Conservation (phyloP, 345 rosid species). For the Streptanthus diversifolius region DNA sequence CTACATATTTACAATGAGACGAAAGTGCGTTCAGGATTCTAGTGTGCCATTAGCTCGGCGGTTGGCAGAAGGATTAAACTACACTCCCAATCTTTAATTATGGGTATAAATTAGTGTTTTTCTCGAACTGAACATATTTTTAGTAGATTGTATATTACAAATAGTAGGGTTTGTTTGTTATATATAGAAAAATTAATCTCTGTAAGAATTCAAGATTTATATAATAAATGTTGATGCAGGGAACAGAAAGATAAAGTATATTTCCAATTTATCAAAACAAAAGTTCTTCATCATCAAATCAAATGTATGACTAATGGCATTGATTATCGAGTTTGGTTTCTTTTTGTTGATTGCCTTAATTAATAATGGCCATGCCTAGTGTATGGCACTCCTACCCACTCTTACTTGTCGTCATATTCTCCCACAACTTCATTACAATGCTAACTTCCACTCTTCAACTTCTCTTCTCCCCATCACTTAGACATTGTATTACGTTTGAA, state of each 20-base stretch:
- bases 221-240: not conserved
- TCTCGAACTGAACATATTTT: not conserved
- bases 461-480: constrained; percentile 2
- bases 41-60: constrained; percentile 9
- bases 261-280: not conserved
- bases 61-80: not conserved
- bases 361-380: not conserved
- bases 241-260: not conserved
- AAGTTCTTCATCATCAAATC: not conserved
- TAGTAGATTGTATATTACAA: not conserved
- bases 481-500: not conserved
- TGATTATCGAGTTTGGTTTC: not conserved
- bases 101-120: no score
- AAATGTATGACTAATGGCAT: not conserved
- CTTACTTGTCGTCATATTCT: not conserved
- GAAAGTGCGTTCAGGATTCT: constrained; percentile 7
- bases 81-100: not conserved
- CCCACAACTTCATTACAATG: constrained; percentile 14
- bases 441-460: constrained; percentile 6
- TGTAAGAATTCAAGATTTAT: not conserved
- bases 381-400: constrained; percentile 12
- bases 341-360: not conserved
- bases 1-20: not conserved
- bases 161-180: not conserved
- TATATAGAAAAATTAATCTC: not conserved